Evolutionary conservation across 2,329 filamentous ascomycete species (phyloP), one percentile per base, ranked within the genome.

Genomic region (Trichoderma gracile): DNA sequence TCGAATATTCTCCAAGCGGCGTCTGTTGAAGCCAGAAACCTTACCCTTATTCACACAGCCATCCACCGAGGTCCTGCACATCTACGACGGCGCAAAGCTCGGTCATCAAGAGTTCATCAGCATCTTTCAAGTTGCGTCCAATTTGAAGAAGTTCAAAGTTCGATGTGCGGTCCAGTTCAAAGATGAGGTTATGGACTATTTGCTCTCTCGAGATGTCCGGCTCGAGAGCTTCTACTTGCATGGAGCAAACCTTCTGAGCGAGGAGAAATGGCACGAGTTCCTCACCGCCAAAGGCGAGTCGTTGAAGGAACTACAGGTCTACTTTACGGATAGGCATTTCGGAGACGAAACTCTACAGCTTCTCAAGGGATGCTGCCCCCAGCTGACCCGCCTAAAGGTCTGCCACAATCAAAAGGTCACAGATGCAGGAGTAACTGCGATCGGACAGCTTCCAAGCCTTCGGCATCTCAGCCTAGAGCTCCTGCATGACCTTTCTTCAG

Each of bases 101-200:
- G 84, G 85, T 55, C 84, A 86, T 2, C 86, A 93, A 68, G 92
- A 98, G 71, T 93, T 90, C 68, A 84, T 91, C 54, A 85, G 88
- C 68, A 91, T 97, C 47, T 93, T 97, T 67, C 89, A 92, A 58
- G 83, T 87, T 3, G 88, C 90, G 64, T 87, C 91, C 0, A 82
- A 81, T 6, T 79, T 97, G 61, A 86, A 86, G 70, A 84, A 83
- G 49, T 81, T 97, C 64, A 90, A 92, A 68, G 79, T 96, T 12
- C 87, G 90, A 55, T 94, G 93, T 71, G 92, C 89, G n/a, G 91
- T 95, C 56, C 93, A 97, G 73, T 89, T 97, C 81, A 97, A 96
- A 76, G 90, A 97, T 71, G 82, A 82, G 45, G 90, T 93, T 47
- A 84, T 97, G 76, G 86, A 92, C 59, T 97, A 94, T 74, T 84